Evolutionary conservation across 495 filamentous ascomycete genomes (phyloP).

Genomic region (Geopyxis carbonaria): DNA sequence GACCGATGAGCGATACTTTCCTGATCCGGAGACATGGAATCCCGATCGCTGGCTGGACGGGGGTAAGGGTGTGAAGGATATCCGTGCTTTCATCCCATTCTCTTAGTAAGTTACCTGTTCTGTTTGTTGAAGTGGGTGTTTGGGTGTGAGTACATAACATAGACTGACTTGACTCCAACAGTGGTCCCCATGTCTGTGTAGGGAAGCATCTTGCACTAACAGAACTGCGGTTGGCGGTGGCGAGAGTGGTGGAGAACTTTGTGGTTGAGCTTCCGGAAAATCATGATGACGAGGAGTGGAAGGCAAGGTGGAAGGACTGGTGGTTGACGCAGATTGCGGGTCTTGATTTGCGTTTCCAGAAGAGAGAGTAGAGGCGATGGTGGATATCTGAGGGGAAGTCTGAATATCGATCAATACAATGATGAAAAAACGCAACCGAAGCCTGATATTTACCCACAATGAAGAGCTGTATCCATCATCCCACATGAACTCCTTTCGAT

Average conservation of each 20-base stretch:
- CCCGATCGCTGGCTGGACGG: background rate
- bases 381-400: no score
- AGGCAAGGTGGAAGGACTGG: constrained; percentile 6
- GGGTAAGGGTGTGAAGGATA: constrained; percentile 2
- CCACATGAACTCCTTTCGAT: no score
- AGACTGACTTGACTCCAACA: background rate
- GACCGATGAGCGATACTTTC: constrained; percentile 4
- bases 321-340: background rate
- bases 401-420: no score
- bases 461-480: no score
- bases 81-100: constrained; percentile 7
- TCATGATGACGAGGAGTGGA: constrained; percentile 3
- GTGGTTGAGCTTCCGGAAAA: background rate
- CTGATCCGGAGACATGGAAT: background rate
- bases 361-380: no score
- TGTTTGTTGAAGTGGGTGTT: no score
- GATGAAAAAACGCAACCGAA: no score
- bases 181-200: constrained; percentile 6
- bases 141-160: background rate
- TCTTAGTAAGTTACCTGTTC: constrained; percentile 3
- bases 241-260: constrained; percentile 1
- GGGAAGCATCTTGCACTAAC: constrained; percentile 7
- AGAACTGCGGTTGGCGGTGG: constrained; percentile 2
- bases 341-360: background rate
- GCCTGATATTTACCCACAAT: no score